Conservation (phyloP, 352 stramenopile species). For the Pythium vanterpoolii region DNA sequence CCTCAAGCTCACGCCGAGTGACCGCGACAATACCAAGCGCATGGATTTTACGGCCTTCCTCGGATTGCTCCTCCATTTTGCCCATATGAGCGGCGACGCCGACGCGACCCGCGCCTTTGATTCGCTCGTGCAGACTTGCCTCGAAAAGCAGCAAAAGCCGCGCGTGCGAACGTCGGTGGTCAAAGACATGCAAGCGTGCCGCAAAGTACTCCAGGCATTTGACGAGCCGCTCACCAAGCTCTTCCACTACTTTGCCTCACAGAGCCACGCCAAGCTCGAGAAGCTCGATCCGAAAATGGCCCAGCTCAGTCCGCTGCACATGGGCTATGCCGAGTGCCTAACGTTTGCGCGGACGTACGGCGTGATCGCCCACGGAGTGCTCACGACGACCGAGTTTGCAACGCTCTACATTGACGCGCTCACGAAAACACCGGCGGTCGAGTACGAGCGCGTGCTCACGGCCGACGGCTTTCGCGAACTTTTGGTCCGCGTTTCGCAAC, state of each 20-base stretch:
- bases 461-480: slow-evolving; percentile 63
- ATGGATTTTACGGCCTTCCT: slow-evolving; percentile 72
- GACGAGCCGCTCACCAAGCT: slow-evolving; percentile 68
- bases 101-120: slow-evolving; percentile 54
- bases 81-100: slow-evolving; percentile 60
- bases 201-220: slow-evolving; percentile 50
- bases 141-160: slow-evolving; percentile 68
- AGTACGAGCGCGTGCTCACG: slow-evolving; percentile 63
- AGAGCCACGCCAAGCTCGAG: slow-evolving; percentile 54
- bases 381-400: slow-evolving; percentile 78
- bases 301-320: slow-evolving; percentile 40
- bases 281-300: slow-evolving; percentile 61
- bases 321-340: slow-evolving; percentile 72
- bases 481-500: slow-evolving; percentile 55
- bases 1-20: slow-evolving; percentile 50
- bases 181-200: slow-evolving; percentile 67
- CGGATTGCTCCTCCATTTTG: slow-evolving; percentile 61
- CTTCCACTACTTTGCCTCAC: slow-evolving; percentile 51
- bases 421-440: slow-evolving; percentile 41
- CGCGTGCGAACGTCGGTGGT: slow-evolving; percentile 38
- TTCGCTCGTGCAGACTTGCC: slow-evolving; percentile 55
- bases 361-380: slow-evolving; percentile 66
- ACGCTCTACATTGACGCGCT: slow-evolving; percentile 75
- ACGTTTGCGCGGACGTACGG: slow-evolving; percentile 68
- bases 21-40: slow-evolving; percentile 62